These are phyloP conservation scores for Cytospora piceae DNA, from an alignment of 2,329 filamentous ascomycete species.

Conservation along the genomic window DNA sequence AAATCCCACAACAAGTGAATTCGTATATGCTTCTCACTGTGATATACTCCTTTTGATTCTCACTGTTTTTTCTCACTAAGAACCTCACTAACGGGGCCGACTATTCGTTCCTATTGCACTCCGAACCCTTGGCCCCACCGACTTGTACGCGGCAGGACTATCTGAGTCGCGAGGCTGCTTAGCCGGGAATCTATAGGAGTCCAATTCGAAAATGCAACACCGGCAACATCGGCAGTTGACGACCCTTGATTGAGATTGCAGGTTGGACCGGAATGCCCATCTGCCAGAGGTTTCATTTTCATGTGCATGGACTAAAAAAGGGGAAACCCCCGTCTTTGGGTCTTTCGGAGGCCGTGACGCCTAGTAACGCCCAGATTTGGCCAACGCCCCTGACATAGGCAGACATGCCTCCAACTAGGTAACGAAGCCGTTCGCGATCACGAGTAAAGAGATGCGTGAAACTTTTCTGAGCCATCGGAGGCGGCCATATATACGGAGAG, in stretches of 20 bases:
- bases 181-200: background rate
- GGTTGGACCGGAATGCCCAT: too few relatives aligned
- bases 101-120: background rate
- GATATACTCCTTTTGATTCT: background rate
- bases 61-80: background rate
- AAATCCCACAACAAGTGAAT: background rate
- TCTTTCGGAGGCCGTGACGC: too few relatives aligned
- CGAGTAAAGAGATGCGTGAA: too few relatives aligned
- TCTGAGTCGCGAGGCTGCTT: constrained; percentile 27
- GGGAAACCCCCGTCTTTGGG: too few relatives aligned
- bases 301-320: too few relatives aligned
- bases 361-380: too few relatives aligned
- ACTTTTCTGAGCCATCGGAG: too few relatives aligned
- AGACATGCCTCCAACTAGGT: too few relatives aligned
- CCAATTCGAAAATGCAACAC: background rate
- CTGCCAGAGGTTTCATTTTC: too few relatives aligned
- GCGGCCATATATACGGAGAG: too few relatives aligned
- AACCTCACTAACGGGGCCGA: constrained; percentile 1
- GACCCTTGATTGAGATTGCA: background rate
- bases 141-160: constrained; percentile 14
- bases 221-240: background rate
- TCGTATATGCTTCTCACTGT: background rate
- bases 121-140: constrained; percentile 3
- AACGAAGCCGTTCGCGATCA: too few relatives aligned
- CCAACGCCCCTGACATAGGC: too few relatives aligned